Percentiles rank a stretch among this genome's conserved stretches.
Evolutionary conservation across 306 rosid genomes (phyloP).

Genomic region (Begonia masoniana): DNA sequence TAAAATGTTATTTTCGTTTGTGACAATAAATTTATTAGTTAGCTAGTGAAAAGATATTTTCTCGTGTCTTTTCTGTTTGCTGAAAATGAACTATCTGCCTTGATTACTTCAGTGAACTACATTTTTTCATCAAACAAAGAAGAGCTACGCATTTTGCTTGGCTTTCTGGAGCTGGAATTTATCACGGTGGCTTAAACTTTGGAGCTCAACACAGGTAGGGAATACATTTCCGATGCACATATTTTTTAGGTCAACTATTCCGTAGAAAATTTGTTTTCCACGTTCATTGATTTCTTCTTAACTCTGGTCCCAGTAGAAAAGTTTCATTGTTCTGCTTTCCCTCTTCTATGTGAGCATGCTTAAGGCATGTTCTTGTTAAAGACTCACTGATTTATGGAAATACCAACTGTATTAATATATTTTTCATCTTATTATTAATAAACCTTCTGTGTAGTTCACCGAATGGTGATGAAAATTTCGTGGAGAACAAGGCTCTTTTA

Average conservation of each 20-base stretch:
- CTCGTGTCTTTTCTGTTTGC: not conserved
- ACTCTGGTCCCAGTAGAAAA: too few relatives aligned
- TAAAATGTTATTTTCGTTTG: too few relatives aligned
- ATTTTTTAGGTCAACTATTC: not conserved
- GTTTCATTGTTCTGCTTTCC: not conserved
- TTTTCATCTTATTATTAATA: conserved; percentile 2
- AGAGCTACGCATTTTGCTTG: conserved; percentile 96
- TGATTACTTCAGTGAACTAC: conserved; percentile 67
- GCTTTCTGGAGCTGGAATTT: conserved; percentile 99
- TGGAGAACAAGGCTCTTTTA: conserved; percentile 90
- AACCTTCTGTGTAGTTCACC: conserved; percentile 37
- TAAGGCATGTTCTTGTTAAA: conserved; percentile 17
- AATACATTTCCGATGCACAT: conserved; percentile 2
- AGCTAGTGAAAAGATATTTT: not conserved
- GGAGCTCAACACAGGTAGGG: conserved; percentile 75
- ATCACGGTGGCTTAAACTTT: conserved; percentile 86
- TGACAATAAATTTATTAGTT: too few relatives aligned
- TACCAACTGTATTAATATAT: too few relatives aligned
- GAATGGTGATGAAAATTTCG: conserved; percentile 81
- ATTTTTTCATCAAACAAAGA: conserved; percentile 87
- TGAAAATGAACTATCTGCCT: conserved; percentile 7
- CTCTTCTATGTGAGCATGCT: not conserved
- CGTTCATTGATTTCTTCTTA: too few relatives aligned
- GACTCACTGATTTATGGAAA: conserved; percentile 6
- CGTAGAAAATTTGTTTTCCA: too few relatives aligned